Evolutionary conservation across 202 grass and related monocot species (phyloP).

Genomic region (Carex sylvatica): DNA sequence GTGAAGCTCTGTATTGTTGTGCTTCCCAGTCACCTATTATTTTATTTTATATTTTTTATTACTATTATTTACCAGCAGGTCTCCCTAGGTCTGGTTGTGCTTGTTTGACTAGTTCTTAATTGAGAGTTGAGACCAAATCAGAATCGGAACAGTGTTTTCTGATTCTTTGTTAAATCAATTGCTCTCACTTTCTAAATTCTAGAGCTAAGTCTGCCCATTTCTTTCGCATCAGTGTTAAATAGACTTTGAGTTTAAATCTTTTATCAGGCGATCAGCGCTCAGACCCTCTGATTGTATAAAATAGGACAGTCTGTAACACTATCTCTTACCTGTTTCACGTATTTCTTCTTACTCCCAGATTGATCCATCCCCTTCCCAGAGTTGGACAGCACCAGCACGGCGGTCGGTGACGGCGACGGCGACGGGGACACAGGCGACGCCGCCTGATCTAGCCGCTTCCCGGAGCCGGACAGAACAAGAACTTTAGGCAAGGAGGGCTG

Average conservation of each 20-base stretch:
- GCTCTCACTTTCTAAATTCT: background rate
- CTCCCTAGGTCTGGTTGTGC: background rate
- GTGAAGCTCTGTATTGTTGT: slow-evolving; percentile 95
- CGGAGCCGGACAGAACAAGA: slow-evolving; percentile 65
- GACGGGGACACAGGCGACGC: slow-evolving; percentile 34
- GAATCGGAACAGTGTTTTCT: background rate
- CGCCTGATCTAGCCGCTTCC: slow-evolving; percentile 66
- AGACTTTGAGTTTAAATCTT: slow-evolving; percentile 10
- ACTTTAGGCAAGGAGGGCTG: slow-evolving; percentile 24
- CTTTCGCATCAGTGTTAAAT: background rate
- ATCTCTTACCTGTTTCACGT: slow-evolving; percentile 68
- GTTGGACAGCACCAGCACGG: slow-evolving; percentile 84
- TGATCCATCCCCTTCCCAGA: slow-evolving; percentile 91
- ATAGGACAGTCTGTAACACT: background rate
- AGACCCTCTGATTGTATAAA: background rate
- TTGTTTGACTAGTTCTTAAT: background rate
- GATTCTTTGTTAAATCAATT: background rate
- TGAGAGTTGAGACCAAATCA: background rate
- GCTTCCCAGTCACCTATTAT: slow-evolving; percentile 64
- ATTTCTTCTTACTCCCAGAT: slow-evolving; percentile 80
- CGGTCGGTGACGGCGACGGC: slow-evolving; percentile 34
- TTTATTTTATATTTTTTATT: background rate
- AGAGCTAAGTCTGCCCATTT: background rate
- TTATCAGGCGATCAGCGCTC: background rate
- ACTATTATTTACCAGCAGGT: background rate